Evolutionary conservation across 768 basidiomycete genomes (phyloP).

Genomic region (Pholiota microspora): DNA sequence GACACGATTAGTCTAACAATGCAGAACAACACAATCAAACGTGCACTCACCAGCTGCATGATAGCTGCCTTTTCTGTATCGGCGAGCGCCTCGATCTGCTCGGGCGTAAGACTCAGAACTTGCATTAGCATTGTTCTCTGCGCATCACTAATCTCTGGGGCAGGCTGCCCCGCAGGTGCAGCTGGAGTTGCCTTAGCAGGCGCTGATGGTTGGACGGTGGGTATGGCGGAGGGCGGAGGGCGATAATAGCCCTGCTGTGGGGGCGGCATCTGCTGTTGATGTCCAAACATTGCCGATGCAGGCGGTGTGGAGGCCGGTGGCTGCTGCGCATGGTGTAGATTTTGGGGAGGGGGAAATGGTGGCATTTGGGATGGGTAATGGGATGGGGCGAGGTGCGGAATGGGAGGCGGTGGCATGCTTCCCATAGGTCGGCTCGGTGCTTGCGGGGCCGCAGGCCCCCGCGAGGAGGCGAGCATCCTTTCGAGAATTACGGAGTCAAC

Average conservation of each 20-base stretch:
- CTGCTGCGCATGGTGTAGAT: conserved; percentile 29
- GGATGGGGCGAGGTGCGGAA: conserved; percentile 30
- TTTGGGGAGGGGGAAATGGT: conserved; percentile 28
- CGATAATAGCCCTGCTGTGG: conserved; percentile 33
- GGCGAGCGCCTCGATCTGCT: conserved; percentile 81
- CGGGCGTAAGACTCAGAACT: conserved; percentile 76
- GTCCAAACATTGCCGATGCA: conserved; percentile 27
- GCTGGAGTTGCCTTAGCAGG: conserved; percentile 29
- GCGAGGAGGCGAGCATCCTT: conserved; percentile 52
- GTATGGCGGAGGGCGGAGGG: conserved; percentile 27
- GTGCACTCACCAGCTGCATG: conserved; percentile 62
- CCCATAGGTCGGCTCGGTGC: conserved; percentile 22
- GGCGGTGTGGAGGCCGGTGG: conserved; percentile 26
- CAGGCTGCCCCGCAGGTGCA: conserved; percentile 28
- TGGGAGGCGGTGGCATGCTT: conserved; percentile 26
- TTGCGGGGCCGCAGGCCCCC: conserved; percentile 17
- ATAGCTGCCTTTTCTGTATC: conserved; percentile 79
- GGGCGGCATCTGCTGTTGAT: conserved; percentile 23
- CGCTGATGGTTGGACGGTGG: conserved; percentile 27
- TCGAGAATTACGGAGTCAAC: conserved; percentile 85
- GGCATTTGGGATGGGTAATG: conserved; percentile 38
- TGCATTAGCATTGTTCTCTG: conserved; percentile 80
- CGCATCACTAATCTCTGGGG: conserved; percentile 45
- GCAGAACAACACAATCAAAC: conserved; percentile 1
- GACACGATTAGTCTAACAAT: neutral